phyloP scores from a whole-genome alignment of 495 filamentous ascomycete species.

The Aspergillus leporis region DNA sequence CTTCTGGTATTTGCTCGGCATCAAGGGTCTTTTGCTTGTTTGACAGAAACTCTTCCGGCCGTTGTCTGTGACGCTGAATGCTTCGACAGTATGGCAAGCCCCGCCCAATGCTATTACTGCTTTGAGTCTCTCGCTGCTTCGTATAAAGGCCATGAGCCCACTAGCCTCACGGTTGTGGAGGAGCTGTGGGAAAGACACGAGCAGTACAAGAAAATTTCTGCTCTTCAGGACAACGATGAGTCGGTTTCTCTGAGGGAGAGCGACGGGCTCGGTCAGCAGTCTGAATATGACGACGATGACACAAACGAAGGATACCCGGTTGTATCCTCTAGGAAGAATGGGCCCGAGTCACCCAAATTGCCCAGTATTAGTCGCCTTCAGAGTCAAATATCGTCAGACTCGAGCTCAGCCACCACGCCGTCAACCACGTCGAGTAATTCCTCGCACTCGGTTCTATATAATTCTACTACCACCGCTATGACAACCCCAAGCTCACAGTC shows the following conservation, averaged over 20 bases:
- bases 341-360: conserved; percentile 28
- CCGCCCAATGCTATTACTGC: conserved; percentile 84
- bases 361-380: conserved; percentile 38
- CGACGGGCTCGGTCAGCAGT: conserved; percentile 18
- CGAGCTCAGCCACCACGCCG: conserved; percentile 47
- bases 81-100: conserved; percentile 65
- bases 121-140: conserved; percentile 78
- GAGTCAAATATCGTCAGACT: conserved; percentile 35
- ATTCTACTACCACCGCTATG: conserved; percentile 48
- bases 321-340: conserved; percentile 9
- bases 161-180: conserved; percentile 65
- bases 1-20: neutral
- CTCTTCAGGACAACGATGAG: conserved; percentile 28
- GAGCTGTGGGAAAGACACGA: conserved; percentile 65
- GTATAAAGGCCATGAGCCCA: conserved; percentile 59
- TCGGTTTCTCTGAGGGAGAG: conserved; percentile 21
- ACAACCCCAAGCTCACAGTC: conserved; percentile 47
- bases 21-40: neutral
- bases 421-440: conserved; percentile 47
- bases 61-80: neutral
- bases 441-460: conserved; percentile 39
- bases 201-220: conserved; percentile 41
- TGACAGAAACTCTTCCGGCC: neutral
- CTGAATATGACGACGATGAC: conserved; percentile 28
- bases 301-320: conserved; percentile 24